Conservation (phyloP, 2,329 filamentous ascomycete genomes). For the Colletotrichum orchidophilum region DNA sequence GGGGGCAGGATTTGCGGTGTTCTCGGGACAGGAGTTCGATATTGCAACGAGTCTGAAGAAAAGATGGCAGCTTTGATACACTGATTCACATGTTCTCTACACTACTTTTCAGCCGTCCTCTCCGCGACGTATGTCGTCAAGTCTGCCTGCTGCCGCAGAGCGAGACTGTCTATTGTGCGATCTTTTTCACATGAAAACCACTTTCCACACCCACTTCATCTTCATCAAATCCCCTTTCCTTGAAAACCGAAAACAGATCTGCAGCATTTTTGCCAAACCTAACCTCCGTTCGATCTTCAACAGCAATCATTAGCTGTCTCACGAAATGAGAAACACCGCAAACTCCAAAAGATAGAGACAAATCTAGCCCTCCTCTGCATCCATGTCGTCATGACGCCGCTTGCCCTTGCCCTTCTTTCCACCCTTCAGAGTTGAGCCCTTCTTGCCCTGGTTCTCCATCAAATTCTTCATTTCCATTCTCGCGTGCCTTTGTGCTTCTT, state of each 20-base stretch:
- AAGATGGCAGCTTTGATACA: neutral
- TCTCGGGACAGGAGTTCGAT: neutral
- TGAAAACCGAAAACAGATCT: neutral
- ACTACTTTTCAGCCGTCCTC: neutral
- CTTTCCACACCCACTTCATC: too few species aligned
- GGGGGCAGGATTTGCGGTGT: neutral
- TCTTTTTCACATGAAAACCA: neutral
- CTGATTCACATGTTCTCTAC: neutral
- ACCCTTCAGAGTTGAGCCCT: slow-evolving; percentile 56
- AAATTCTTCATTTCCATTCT: slow-evolving; percentile 83
- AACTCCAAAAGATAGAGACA: neutral
- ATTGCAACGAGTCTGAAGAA: neutral
- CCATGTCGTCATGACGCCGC: slow-evolving; percentile 70
- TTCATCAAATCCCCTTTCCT: too few species aligned
- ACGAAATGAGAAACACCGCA: neutral
- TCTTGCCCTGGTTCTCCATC: slow-evolving; percentile 73
- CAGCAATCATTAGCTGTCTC: neutral
- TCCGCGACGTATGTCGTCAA: too few species aligned
- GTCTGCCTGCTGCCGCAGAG: neutral
- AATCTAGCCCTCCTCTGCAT: slow-evolving; percentile 74
- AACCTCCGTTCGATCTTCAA: neutral
- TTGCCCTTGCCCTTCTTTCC: slow-evolving; percentile 49
- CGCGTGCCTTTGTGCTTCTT: slow-evolving; percentile 84
- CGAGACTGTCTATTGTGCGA: neutral
- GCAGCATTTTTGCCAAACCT: neutral